Evolutionary conservation across 108 stramenopile species (phyloP).

Genomic region (Nitzschia putrida): DNA sequence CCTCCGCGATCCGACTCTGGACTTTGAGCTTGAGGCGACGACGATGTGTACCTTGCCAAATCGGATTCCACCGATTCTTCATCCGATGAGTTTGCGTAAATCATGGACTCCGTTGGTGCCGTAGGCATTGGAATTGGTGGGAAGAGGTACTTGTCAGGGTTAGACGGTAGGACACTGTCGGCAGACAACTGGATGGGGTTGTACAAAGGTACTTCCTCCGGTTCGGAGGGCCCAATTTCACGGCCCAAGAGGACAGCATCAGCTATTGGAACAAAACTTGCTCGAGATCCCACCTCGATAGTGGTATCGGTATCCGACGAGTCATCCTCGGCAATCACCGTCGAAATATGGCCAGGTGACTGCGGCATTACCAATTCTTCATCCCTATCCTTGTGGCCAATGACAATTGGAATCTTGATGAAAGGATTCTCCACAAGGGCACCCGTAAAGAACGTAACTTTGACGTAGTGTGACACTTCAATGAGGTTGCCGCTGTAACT

Average conservation of each 20-base stretch:
- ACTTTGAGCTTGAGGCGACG: background rate
- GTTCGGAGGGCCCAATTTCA: background rate
- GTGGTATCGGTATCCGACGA: slow-evolving; percentile 16
- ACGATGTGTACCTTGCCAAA: background rate
- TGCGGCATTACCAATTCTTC: slow-evolving; percentile 1
- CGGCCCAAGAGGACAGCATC: slow-evolving; percentile 11
- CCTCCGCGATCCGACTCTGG: background rate
- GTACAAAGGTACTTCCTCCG: background rate
- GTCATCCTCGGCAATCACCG: slow-evolving; percentile 25
- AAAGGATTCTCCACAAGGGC: slow-evolving; percentile 27
- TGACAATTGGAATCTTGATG: slow-evolving; percentile 31
- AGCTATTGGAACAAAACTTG: slow-evolving; percentile 19
- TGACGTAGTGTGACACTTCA: slow-evolving; percentile 35
- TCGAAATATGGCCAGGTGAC: slow-evolving; percentile 6
- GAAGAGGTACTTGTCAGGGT: background rate
- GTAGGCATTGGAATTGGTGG: slow-evolving; percentile 2
- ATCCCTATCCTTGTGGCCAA: slow-evolving; percentile 28
- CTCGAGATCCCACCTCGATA: slow-evolving; percentile 16
- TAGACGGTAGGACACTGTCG: background rate
- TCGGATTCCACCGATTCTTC: slow-evolving; percentile 1
- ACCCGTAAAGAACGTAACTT: slow-evolving; percentile 32
- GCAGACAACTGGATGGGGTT: background rate
- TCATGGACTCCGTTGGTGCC: slow-evolving; percentile 17
- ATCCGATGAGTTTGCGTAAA: background rate
- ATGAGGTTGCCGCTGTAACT: slow-evolving; percentile 36